Evolutionary conservation across 176 grass and related monocot genomes (phyloP).

Genomic region (Alloteropsis semialata): DNA sequence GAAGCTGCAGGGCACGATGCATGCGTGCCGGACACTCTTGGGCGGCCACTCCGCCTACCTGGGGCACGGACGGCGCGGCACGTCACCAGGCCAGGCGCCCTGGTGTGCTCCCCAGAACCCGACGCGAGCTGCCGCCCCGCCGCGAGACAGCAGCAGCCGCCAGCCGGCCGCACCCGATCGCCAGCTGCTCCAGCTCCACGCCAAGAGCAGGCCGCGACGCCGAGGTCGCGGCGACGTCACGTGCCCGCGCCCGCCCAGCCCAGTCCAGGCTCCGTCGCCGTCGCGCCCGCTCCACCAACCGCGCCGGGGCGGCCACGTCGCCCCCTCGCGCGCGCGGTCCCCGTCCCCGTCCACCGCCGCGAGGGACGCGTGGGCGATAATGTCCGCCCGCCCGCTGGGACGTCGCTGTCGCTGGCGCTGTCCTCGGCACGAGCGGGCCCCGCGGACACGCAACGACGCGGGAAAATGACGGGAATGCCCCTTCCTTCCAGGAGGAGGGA

Average conservation of each 20-base stretch:
- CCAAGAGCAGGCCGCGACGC: background rate
- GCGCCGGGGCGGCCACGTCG: slow-evolving; percentile 8
- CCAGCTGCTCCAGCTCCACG: background rate
- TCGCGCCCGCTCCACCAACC: slow-evolving; percentile 20
- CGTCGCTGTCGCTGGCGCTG: background rate
- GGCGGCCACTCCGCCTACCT: background rate
- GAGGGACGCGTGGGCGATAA: slow-evolving; percentile 13
- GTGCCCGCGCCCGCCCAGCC: background rate
- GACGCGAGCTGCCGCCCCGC: slow-evolving; percentile 28
- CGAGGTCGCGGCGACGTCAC: background rate
- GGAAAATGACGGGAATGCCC: background rate
- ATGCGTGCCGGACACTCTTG: background rate
- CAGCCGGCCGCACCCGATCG: background rate
- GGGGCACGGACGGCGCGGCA: background rate
- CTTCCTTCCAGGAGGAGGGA: too few species aligned
- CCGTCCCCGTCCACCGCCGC: background rate
- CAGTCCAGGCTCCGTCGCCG: slow-evolving; percentile 7
- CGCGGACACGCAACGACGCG: background rate
- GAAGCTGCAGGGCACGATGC: background rate
- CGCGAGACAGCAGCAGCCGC: slow-evolving; percentile 27
- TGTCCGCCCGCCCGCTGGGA: background rate
- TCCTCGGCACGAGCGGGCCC: background rate
- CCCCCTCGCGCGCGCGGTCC: background rate
- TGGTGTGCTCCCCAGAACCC: slow-evolving; percentile 3
- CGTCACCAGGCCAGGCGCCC: background rate